Conservation (phyloP, 1,139 yeast species). For the Torulaspora pretoriensis region DNA sequence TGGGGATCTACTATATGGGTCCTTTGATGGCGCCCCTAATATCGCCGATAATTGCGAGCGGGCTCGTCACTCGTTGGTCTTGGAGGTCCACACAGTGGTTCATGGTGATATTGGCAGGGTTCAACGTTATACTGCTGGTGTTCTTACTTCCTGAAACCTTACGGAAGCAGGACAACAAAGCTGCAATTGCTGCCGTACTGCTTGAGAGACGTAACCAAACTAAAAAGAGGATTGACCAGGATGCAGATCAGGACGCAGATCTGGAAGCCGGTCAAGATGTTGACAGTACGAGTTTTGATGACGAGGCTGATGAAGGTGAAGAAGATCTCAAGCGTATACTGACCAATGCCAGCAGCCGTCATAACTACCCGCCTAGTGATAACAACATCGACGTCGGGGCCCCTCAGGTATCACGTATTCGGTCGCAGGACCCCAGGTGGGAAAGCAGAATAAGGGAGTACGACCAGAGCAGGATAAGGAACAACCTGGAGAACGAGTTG, state of each 20-base stretch:
- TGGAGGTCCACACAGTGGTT: constrained; percentile 94
- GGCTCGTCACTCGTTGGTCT: constrained; percentile 65
- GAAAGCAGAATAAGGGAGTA: constrained; percentile 25
- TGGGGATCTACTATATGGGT: constrained; percentile 79
- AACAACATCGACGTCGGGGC: constrained; percentile 24
- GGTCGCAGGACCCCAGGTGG: constrained; percentile 30
- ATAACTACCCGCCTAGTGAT: constrained; percentile 18
- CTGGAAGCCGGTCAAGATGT: constrained; percentile 19
- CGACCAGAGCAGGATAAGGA: constrained; percentile 19
- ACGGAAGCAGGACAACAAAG: constrained; percentile 49
- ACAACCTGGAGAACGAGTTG: constrained; percentile 30
- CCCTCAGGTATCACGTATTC: constrained; percentile 36
- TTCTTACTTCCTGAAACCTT: constrained; percentile 75
- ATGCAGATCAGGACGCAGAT: constrained; percentile 6
- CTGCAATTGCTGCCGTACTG: constrained; percentile 45
- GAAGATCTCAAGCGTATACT: constrained; percentile 18
- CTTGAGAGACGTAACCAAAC: constrained; percentile 35
- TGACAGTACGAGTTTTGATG: constrained; percentile 3
- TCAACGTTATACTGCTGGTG: constrained; percentile 47
- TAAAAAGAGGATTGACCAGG: not conserved
- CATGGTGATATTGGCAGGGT: constrained; percentile 62
- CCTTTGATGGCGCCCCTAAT: constrained; percentile 77
- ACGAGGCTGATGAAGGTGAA: constrained; percentile 17
- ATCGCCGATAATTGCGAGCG: constrained; percentile 81
- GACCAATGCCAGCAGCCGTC: constrained; percentile 17